Evolutionary conservation across 257 asterid genomes (phyloP).

Genomic region (Galeopsis tetrahit): DNA sequence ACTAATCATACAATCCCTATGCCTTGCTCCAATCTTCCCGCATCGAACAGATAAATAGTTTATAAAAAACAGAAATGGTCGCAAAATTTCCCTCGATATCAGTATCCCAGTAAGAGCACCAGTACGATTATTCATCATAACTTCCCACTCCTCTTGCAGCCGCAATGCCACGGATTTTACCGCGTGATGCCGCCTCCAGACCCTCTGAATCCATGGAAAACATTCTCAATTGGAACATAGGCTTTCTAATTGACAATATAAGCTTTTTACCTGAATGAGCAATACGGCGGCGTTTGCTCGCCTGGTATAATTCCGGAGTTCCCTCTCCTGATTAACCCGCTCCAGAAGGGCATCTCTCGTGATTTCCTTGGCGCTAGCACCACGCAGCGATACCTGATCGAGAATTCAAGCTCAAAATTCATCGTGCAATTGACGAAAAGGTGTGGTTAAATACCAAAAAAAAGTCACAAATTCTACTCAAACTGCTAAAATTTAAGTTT

Average conservation of each 20-base stretch:
- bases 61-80: slow-evolving; percentile 84
- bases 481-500: slow-evolving; percentile 10
- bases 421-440: neutral
- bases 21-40: slow-evolving; percentile 57
- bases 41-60: slow-evolving; percentile 53
- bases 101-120: slow-evolving; percentile 45
- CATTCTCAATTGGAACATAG: slow-evolving; percentile 16
- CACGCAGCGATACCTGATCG: slow-evolving; percentile 87
- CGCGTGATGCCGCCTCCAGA: slow-evolving; percentile 73
- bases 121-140: slow-evolving; percentile 47
- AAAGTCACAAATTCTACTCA: neutral
- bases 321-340: slow-evolving; percentile 80
- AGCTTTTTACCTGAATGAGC: slow-evolving; percentile 63
- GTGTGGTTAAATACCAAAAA: neutral
- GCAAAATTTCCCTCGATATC: slow-evolving; percentile 60
- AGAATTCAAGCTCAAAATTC: slow-evolving; percentile 24
- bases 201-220: slow-evolving; percentile 59
- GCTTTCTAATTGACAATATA: neutral
- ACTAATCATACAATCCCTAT: slow-evolving; percentile 61
- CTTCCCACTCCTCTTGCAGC: slow-evolving; percentile 77
- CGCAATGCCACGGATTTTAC: slow-evolving; percentile 54
- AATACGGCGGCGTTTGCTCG: slow-evolving; percentile 74
- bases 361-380: slow-evolving; percentile 88
- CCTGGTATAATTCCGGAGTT: slow-evolving; percentile 70
- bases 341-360: slow-evolving; percentile 82